phyloP scores from a whole-genome alignment of 345 rosid genomes.

The Zanthoxylum bungeanum region DNA sequence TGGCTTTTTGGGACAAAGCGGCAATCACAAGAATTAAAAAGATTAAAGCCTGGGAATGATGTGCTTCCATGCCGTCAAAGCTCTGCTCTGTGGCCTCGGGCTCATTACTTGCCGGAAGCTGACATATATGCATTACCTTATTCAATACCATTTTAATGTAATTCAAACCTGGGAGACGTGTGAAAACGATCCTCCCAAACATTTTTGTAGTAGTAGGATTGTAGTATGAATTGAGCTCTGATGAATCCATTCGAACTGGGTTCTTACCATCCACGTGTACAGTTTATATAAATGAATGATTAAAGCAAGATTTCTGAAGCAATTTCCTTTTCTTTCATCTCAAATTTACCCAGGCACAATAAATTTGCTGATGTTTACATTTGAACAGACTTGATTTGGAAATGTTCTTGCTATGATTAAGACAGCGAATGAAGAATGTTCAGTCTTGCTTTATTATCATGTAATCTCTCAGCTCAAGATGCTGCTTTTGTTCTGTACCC shows the following conservation, averaged over 20 bases:
- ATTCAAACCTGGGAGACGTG: not conserved
- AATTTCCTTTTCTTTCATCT: not conserved
- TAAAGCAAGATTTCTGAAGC: no score
- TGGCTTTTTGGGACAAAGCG: slow-evolving; percentile 50
- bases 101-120: slow-evolving; percentile 34
- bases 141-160: slow-evolving; percentile 47
- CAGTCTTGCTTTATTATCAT: slow-evolving; percentile 17
- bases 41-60: slow-evolving; percentile 6
- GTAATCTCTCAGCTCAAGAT: slow-evolving; percentile 23
- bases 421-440: not conserved
- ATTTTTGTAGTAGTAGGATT: not conserved
- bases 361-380: not conserved
- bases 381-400: no score
- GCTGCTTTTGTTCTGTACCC: not conserved
- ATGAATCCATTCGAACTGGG: no score
- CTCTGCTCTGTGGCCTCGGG: slow-evolving; percentile 32
- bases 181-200: not conserved
- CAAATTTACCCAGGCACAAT: not conserved
- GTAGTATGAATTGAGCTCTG: not conserved
- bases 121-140: slow-evolving; percentile 63
- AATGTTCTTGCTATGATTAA: no score
- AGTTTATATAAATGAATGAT: not conserved
- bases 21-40: not conserved
- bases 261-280: not conserved
- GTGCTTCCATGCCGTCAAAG: not conserved